These are phyloP conservation scores for Phytophthora melonis DNA, from an alignment of 352 stramenopile species.

Conservation along the genomic window DNA sequence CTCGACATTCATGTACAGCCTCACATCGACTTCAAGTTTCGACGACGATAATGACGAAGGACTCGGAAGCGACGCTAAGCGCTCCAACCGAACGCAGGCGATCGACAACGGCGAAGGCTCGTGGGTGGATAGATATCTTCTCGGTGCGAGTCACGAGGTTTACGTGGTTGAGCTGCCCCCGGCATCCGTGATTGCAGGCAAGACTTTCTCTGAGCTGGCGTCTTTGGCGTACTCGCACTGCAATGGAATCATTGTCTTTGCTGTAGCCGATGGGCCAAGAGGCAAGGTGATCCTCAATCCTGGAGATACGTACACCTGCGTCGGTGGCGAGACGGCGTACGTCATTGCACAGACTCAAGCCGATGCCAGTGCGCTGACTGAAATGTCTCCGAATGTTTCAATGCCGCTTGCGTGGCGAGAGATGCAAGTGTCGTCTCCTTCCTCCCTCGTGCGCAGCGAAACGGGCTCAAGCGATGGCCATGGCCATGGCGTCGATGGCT, in stretches of 20 bases:
- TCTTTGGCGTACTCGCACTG: constrained; percentile 82
- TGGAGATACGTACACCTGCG: constrained; percentile 75
- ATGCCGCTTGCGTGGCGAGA: constrained; percentile 47
- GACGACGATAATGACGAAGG: constrained; percentile 54
- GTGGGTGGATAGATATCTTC: constrained; percentile 81
- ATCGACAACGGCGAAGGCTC: constrained; percentile 47
- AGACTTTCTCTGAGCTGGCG: constrained; percentile 84
- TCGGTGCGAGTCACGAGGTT: constrained; percentile 80
- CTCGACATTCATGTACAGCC: constrained; percentile 89
- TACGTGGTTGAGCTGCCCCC: constrained; percentile 79
- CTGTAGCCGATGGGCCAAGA: constrained; percentile 50
- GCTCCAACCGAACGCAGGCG: constrained; percentile 27
- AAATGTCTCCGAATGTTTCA: constrained; percentile 34
- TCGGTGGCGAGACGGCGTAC: constrained; percentile 74
- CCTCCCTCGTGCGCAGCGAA: constrained; percentile 41
- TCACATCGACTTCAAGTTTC: constrained; percentile 84
- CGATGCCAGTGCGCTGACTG: constrained; percentile 42
- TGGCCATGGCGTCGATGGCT: constrained; percentile 7
- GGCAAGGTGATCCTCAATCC: constrained; percentile 81
- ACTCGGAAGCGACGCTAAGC: constrained; percentile 40
- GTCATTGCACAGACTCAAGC: constrained; percentile 73
- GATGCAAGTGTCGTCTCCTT: constrained; percentile 40
- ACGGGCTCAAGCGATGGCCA: constrained; percentile 28
- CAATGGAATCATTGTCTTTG: constrained; percentile 82
- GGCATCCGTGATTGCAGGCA: constrained; percentile 58